These are phyloP conservation scores for Rhizoctonia solani DNA, from an alignment of 1,284 basidiomycete genomes.

Conservation along the genomic window DNA sequence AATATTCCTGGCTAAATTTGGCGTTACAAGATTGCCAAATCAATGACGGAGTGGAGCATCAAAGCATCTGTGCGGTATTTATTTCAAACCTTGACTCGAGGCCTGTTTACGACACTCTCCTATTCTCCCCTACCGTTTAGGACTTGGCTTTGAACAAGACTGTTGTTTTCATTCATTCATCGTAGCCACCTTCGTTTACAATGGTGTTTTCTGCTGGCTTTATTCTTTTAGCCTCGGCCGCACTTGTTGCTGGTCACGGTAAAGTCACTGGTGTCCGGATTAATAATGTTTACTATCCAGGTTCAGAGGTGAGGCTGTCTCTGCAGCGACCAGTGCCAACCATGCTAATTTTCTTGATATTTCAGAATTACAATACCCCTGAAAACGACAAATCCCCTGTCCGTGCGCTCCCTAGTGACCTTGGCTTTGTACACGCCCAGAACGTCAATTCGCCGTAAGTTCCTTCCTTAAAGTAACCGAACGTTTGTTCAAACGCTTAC, in stretches of 20 bases:
- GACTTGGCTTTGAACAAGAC: too few relatives aligned
- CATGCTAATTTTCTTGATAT: not conserved
- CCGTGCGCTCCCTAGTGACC: not conserved
- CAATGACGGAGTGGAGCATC: too few relatives aligned
- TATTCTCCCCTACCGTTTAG: too few relatives aligned
- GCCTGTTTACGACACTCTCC: too few relatives aligned
- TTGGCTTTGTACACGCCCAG: constrained; percentile 5
- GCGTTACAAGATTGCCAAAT: too few relatives aligned
- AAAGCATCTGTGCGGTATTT: too few relatives aligned
- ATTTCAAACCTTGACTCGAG: too few relatives aligned
- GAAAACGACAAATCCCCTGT: constrained; percentile 12
- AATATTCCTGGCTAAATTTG: too few relatives aligned
- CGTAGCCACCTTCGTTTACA: not conserved
- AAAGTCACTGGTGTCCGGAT: not conserved
- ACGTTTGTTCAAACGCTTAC: too few relatives aligned
- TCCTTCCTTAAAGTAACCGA: not conserved
- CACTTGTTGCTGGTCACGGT: constrained; percentile 6
- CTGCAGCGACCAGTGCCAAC: not conserved
- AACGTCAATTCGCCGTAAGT: not conserved
- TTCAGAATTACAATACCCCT: constrained; percentile 6
- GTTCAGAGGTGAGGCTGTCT: not conserved
- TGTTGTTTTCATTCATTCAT: too few relatives aligned
- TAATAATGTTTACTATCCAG: not conserved
- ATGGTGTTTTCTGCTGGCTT: not conserved
- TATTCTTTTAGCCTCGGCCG: constrained; percentile 29